Base-by-base conservation (phyloP, 805 yeast genomes). In the Kazachstania viticola region DNA sequence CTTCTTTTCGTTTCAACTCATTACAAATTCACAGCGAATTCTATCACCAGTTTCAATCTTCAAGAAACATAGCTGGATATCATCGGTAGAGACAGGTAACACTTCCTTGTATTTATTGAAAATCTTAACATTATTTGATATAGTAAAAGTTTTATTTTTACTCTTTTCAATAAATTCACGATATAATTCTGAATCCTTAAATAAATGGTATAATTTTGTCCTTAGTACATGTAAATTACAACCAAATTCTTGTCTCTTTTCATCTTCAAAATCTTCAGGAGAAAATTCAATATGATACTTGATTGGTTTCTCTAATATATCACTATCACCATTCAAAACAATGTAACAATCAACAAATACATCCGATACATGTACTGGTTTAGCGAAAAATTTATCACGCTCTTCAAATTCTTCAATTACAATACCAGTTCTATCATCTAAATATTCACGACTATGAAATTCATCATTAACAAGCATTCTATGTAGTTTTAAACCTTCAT, bases 291-390 rank as follows among this genome's bases (percentile, higher is more conserved):
- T 65, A 51, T 79, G 80, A 49, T 75, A 81, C 17, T 60, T 61
- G 21, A 79, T 39, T 2, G 71, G 67, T 16, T 48, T 53, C 5
- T 41, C 39, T 16, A 50, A 31, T 11, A 48, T 27, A n/a, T n/a
- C n/a, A 4, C 43, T 33, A 14, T 60, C 31, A 4, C 36, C 39
- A 11, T 37, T 32, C 6, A 44, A 38, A 5, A 46, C 15, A 3
- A 72, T 46, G 33, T 73, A 68, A 31, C 79, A 60, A 17, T 69
- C 56, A 5, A 74, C 68, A 39, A 73, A 73, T 1, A 79, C 62
- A 52, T 79, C 84, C 1, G 91, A 85, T 56, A 85, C 79, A 50
- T 79, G 88, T 6, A 76, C 75, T 0, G 88, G 91, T 17, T 72
- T 68, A 28, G 79, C 80, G n/a, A 67, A 64, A 49, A 79, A 79